Conservation (phyloP, 306 rosid species). For the Delonix regia region DNA sequence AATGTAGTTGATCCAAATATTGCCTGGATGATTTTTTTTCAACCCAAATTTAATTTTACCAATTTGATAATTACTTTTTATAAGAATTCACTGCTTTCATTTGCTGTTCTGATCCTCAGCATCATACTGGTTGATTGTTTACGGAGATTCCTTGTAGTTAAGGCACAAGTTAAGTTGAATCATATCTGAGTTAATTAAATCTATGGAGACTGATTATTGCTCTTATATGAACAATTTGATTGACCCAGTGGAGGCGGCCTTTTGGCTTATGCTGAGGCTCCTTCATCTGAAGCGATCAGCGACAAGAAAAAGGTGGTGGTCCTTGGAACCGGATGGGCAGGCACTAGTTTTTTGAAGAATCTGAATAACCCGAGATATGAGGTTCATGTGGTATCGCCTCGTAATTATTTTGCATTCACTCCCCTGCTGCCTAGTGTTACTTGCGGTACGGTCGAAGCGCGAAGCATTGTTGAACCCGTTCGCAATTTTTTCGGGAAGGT, state of each 20-base stretch:
- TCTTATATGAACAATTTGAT: constrained; percentile 12
- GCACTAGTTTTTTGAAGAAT: constrained; percentile 84
- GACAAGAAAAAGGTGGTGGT: constrained; percentile 83
- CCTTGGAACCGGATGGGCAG: constrained; percentile 99
- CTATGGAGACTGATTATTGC: constrained; percentile 1
- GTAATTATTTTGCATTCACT: constrained; percentile 92
- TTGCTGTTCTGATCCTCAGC: background rate
- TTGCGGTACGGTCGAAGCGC: constrained; percentile 89
- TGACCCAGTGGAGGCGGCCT: constrained; percentile 70
- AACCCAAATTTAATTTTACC: background rate
- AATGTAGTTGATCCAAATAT: background rate
- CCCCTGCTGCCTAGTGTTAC: constrained; percentile 95
- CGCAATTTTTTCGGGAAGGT: constrained; percentile 84
- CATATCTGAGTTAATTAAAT: constrained; percentile 5
- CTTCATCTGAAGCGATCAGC: constrained; percentile 42
- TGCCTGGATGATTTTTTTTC: background rate
- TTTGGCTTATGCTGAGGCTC: constrained; percentile 67
- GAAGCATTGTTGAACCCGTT: constrained; percentile 90
- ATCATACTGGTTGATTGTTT: background rate
- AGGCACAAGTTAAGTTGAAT: background rate
- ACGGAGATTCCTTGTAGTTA: background rate
- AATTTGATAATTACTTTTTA: background rate
- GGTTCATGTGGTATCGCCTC: constrained; percentile 86
- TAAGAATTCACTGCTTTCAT: background rate
- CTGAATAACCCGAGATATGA: constrained; percentile 66